Evolutionary conservation across 345 rosid genomes (phyloP).

Genomic region (Kandelia obovata): DNA sequence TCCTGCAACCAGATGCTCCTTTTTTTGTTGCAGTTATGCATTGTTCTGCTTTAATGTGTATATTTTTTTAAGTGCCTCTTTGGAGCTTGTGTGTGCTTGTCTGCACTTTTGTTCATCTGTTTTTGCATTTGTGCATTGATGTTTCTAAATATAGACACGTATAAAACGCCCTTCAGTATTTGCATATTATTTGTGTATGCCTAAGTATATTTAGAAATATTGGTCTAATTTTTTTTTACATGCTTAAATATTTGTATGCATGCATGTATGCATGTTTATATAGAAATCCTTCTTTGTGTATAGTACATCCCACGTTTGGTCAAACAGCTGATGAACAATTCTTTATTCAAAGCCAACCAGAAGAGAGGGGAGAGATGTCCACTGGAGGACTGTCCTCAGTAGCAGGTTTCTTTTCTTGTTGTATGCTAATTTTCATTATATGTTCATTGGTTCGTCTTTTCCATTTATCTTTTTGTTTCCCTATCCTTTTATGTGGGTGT

Average conservation of each 20-base stretch:
- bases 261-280: neutral
- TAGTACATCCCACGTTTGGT: constrained; percentile 12
- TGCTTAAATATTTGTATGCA: neutral
- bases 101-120: too few species aligned
- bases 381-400: constrained; percentile 47
- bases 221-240: neutral
- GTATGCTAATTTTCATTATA: neutral
- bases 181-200: too few species aligned
- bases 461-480: neutral
- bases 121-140: too few species aligned
- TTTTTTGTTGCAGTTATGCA: too few species aligned
- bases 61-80: too few species aligned
- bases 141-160: too few species aligned
- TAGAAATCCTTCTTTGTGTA: neutral
- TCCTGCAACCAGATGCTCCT: too few species aligned
- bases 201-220: neutral
- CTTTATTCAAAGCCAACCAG: constrained; percentile 54
- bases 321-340: constrained; percentile 35
- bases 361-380: constrained; percentile 48
- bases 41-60: too few species aligned
- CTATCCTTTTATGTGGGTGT: neutral
- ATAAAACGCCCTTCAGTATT: too few species aligned
- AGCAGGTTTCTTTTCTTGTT: constrained; percentile 51
- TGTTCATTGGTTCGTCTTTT: neutral
- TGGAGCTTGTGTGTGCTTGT: too few species aligned